Conservation (phyloP, 1,284 basidiomycete genomes). For the Prillingera fragicola region DNA sequence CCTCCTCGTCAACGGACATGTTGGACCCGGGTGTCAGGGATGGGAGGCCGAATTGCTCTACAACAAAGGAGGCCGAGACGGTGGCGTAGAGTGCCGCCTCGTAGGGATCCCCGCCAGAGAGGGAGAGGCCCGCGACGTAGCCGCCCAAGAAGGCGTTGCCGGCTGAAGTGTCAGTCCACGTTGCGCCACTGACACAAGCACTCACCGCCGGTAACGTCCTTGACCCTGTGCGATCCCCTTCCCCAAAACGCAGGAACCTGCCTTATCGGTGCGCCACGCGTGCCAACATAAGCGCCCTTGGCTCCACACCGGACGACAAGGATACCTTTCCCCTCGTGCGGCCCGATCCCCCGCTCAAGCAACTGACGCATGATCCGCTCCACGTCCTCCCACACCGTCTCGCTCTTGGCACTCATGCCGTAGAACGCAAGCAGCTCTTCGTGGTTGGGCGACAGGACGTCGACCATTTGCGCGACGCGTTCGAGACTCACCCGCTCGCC, state of each 20-base stretch:
- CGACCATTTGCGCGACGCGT: constrained; percentile 18
- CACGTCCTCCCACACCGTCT: constrained; percentile 14
- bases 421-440: constrained; percentile 39
- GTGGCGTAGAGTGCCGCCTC: constrained; percentile 36
- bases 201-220: constrained; percentile 41
- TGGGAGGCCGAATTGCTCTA: constrained; percentile 41
- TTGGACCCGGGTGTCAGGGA: neutral
- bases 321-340: constrained; percentile 22
- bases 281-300: constrained; percentile 38
- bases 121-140: constrained; percentile 32
- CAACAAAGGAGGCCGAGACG: constrained; percentile 40
- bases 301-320: constrained; percentile 41
- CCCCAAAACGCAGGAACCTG: constrained; percentile 40
- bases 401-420: constrained; percentile 11
- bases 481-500: constrained; percentile 30
- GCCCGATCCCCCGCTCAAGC: constrained; percentile 26
- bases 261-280: constrained; percentile 18
- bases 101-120: constrained; percentile 31
- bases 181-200: neutral
- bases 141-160: constrained; percentile 45
- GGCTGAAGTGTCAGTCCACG: constrained; percentile 13
- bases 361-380: constrained; percentile 26
- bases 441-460: constrained; percentile 41
- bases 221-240: constrained; percentile 18
- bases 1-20: neutral